A percentile compares a stretch with the other conserved stretches of the same genome.
These are phyloP conservation scores for Citeromyces siamensis DNA, from an alignment of 1,139 yeast species.

Conservation along the genomic window DNA sequence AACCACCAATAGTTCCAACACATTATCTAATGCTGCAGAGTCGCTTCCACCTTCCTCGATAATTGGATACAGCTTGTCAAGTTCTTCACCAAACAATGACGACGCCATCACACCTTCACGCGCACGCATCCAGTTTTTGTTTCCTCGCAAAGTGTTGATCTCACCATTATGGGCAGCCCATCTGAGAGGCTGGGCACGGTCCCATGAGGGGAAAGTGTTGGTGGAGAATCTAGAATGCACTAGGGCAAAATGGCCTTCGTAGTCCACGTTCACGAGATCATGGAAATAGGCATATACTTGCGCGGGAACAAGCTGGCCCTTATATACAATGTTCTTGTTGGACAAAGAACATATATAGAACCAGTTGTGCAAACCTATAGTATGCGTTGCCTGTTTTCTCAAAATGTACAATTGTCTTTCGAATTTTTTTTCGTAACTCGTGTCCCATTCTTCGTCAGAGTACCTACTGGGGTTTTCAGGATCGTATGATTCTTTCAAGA, in stretches of 20 bases:
- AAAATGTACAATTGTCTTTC: conserved; percentile 78
- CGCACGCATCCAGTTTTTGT: conserved; percentile 98
- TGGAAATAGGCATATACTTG: conserved; percentile 94
- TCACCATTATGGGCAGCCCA: conserved; percentile 99
- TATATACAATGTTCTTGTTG: conserved; percentile 84
- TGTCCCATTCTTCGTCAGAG: conserved; percentile 41
- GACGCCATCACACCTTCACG: conserved; percentile 96
- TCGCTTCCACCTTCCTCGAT: conserved; percentile 99
- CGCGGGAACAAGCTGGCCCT: conserved; percentile 94
- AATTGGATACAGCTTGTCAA: conserved; percentile 85
- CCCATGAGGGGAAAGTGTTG: conserved; percentile 98
- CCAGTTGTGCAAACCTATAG: conserved; percentile 94
- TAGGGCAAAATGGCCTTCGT: conserved; percentile 90
- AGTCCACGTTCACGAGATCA: conserved; percentile 84
- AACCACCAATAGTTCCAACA: conserved; percentile 78
- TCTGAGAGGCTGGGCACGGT: conserved; percentile 95
- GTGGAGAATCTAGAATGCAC: conserved; percentile 98
- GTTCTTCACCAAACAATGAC: conserved; percentile 76
- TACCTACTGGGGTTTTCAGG: conserved; percentile 23
- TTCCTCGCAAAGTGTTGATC: conserved; percentile 92
- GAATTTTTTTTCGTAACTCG: conserved; percentile 48
- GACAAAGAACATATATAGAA: conserved; percentile 92
- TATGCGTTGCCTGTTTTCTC: conserved; percentile 82
- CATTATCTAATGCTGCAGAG: conserved; percentile 98
- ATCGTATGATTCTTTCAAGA: conserved; percentile 41